These are phyloP conservation scores for Isabelozyma rhagii DNA, from an alignment of 805 yeast genomes.

Conservation along the genomic window DNA sequence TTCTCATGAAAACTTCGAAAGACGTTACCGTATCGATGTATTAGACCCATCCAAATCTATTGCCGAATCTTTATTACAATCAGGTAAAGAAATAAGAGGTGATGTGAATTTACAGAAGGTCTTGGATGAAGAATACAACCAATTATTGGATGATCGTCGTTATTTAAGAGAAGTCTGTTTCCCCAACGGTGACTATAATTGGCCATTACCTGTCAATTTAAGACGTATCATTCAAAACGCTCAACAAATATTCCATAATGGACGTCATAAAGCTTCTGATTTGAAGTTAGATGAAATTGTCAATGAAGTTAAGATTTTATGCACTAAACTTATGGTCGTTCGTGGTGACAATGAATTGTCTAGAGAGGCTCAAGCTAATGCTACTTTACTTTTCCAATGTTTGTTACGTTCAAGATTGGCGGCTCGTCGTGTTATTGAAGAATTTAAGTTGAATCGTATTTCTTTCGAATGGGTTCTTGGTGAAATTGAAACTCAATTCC, in stretches of 20 bases:
- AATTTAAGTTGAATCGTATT: slow-evolving; percentile 74
- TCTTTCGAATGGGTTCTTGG: slow-evolving; percentile 97
- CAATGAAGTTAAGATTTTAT: slow-evolving; percentile 62
- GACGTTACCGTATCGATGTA: slow-evolving; percentile 81
- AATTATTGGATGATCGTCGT: slow-evolving; percentile 71
- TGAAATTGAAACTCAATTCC: slow-evolving; percentile 90
- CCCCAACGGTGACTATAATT: slow-evolving; percentile 88
- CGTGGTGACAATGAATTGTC: slow-evolving; percentile 77
- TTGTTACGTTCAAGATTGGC: slow-evolving; percentile 90
- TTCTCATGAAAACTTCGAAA: slow-evolving; percentile 77
- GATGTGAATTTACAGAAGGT: slow-evolving; percentile 77
- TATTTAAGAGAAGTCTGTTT: slow-evolving; percentile 79
- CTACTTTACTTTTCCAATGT: slow-evolving; percentile 86
- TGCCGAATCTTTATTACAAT: slow-evolving; percentile 73
- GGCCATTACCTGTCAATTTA: slow-evolving; percentile 97
- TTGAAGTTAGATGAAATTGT: slow-evolving; percentile 81
- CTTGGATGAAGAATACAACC: slow-evolving; percentile 82
- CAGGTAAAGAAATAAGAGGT: slow-evolving; percentile 88
- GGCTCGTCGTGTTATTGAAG: slow-evolving; percentile 86
- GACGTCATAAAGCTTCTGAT: slow-evolving; percentile 86
- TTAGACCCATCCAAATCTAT: slow-evolving; percentile 63
- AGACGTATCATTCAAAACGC: slow-evolving; percentile 97
- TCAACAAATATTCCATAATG: slow-evolving; percentile 93
- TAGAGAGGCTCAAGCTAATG: slow-evolving; percentile 87
- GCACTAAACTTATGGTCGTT: slow-evolving; percentile 66